Evolutionary conservation across 2,329 filamentous ascomycete genomes (phyloP), one percentile per base, ranked within the genome.

Genomic region (Trichoderma simmonsii): DNA sequence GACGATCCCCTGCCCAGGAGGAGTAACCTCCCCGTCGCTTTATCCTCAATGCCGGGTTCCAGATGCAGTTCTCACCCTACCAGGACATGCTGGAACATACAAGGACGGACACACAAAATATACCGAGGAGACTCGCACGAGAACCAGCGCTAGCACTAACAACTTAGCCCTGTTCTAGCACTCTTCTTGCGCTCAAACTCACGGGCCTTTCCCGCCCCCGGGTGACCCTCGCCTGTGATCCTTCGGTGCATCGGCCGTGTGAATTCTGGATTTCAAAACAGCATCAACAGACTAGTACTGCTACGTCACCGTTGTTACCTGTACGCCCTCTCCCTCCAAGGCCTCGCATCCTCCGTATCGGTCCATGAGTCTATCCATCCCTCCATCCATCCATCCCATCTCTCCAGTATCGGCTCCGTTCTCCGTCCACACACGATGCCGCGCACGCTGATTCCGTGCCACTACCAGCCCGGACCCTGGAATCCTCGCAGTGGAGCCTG

Each of bases 381-480:
- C 32, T n/a, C 39, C 39, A 30, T 64, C n/a, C 39, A 51, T n/a
- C 39, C 39, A 30, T 64, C n/a, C 34, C 57, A 11, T 60, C 36
- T 21, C 32, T 28, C 51, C 21, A 54, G 30, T 24, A 36, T 56
- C 32, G 28, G 24, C 51, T 30, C 9, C 51, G 12, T 39, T 6
- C 24, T 30, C 65, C 64, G 54, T 39, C 64, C 32, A 67, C 48
- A 51, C 21, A 14, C 63, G 28, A 56, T 18, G 43, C 24, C 56
- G 21, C 56, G 54, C 66, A 69, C 66, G 66, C 56, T 51, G n/a
- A n/a, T 28, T 59, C 24, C 36, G 18, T 60, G 34, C 65, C 54
- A 18, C 54, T 60, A 68, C 65, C 56, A 48, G 56, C 36, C n/a
- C 26, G 56, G 54, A 69, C 56, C 65, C 67, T 70, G 39, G 67